These are phyloP conservation scores for Lecanicillium sp. DNA, from an alignment of 2,329 filamentous ascomycete species.

Conservation along the genomic window DNA sequence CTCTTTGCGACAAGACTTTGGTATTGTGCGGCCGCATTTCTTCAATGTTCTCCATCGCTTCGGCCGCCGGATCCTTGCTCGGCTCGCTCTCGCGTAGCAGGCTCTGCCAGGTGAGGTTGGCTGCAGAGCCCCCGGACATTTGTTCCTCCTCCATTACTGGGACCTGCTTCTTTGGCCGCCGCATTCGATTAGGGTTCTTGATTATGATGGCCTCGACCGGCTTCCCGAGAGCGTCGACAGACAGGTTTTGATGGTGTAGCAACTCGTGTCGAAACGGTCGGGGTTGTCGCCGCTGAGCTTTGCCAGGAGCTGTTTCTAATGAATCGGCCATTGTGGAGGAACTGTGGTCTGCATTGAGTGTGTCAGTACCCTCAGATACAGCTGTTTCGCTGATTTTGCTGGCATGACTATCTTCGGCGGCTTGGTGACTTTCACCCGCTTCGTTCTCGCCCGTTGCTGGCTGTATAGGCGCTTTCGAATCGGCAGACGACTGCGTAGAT, in stretches of 20 bases:
- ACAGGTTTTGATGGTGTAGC: conserved; percentile 21
- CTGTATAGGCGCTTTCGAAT: not conserved
- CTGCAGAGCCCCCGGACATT: not conserved
- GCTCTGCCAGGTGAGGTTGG: conserved; percentile 22
- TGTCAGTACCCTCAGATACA: not conserved
- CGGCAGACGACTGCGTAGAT: not conserved
- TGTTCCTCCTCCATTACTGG: conserved; percentile 14
- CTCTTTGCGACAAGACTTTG: conserved; percentile 25
- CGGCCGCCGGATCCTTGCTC: conserved; percentile 17
- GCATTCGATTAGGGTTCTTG: conserved; percentile 26
- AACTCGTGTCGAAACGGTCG: conserved; percentile 16
- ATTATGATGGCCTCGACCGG: conserved; percentile 40
- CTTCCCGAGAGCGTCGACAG: conserved; percentile 25
- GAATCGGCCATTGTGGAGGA: too few species aligned
- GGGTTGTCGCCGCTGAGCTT: not conserved
- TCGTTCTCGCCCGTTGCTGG: not conserved
- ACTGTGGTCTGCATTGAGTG: too few species aligned
- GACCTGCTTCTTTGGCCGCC: conserved; percentile 9
- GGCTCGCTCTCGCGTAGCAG: conserved; percentile 13
- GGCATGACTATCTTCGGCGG: conserved; percentile 6
- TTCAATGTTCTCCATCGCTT: conserved; percentile 38
- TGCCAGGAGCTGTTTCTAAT: not conserved
- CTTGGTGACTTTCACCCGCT: not conserved
- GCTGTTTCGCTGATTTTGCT: conserved; percentile 1
- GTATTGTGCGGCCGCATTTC: conserved; percentile 36